Evolutionary conservation across 2,329 filamentous ascomycete species (phyloP).

Genomic region (Xylaria sp.): DNA sequence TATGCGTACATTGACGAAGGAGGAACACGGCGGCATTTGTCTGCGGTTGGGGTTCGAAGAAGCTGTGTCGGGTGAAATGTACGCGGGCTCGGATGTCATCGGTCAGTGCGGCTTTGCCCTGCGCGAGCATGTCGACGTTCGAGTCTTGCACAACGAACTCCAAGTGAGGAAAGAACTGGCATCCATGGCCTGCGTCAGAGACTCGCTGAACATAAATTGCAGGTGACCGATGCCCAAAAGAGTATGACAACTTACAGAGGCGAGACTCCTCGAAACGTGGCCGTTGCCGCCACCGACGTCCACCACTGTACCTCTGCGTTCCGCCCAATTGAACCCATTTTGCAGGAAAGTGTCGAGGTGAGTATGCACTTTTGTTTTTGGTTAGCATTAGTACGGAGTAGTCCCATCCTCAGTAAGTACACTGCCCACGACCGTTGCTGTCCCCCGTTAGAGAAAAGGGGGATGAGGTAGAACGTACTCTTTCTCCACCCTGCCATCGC

Average conservation of each 20-base stretch:
- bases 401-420: no score
- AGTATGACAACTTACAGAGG: constrained; percentile 14
- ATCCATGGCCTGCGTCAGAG: not conserved
- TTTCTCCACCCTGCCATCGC: constrained; percentile 20
- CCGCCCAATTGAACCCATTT: constrained; percentile 14
- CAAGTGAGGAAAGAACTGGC: constrained; percentile 10
- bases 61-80: constrained; percentile 23
- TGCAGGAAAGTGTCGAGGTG: constrained; percentile 8
- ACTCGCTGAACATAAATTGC: not conserved
- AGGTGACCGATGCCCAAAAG: no score
- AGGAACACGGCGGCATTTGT: constrained; percentile 25
- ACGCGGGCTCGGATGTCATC: constrained; percentile 17
- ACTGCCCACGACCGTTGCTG: no score
- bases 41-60: constrained; percentile 31
- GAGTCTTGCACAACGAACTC: constrained; percentile 30
- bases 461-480: constrained; percentile 8
- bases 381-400: no score
- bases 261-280: constrained; percentile 18
- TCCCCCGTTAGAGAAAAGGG: no score
- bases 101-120: constrained; percentile 18
- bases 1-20: constrained; percentile 32
- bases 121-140: constrained; percentile 21
- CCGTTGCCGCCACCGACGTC: constrained; percentile 25
- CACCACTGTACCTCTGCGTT: constrained; percentile 16
- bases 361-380: no score